phyloP scores from a whole-genome alignment of 139 green algal genomes.

The Picochlorum costavermella region DNA sequence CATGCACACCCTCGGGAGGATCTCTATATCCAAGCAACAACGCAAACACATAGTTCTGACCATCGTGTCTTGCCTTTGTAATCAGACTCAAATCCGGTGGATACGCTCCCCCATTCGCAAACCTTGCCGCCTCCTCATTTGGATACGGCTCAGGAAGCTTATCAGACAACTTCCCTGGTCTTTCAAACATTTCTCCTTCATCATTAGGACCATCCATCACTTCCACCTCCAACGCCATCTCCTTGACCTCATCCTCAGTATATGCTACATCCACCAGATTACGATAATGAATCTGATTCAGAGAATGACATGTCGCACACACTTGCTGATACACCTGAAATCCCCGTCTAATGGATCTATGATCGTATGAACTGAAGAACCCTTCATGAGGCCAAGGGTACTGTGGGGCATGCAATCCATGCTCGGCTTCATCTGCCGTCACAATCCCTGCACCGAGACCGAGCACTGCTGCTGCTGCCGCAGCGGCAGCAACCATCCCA shows the following conservation, averaged over 20 bases:
- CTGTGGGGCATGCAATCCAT: constrained; percentile 75
- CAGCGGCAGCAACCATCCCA: constrained; percentile 2
- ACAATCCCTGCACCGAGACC: constrained; percentile 27
- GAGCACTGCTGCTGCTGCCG: constrained; percentile 14
- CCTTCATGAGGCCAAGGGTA: constrained; percentile 92
- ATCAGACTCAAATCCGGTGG: constrained; percentile 96
- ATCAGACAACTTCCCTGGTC: constrained; percentile 84
- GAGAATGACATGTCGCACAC: constrained; percentile 92
- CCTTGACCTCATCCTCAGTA: constrained; percentile 97
- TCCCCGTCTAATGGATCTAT: constrained; percentile 84
- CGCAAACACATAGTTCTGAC: constrained; percentile 96
- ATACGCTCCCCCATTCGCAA: constrained; percentile 97
- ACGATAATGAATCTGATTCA: constrained; percentile 89
- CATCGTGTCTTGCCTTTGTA: constrained; percentile 91
- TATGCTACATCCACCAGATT: constrained; percentile 93
- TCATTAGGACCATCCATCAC: constrained; percentile 93
- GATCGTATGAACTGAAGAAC: constrained; percentile 87
- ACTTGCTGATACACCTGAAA: constrained; percentile 82
- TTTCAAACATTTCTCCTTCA: constrained; percentile 93
- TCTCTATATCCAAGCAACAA: constrained; percentile 96
- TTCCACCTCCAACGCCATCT: constrained; percentile 82
- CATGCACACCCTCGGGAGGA: constrained; percentile 83
- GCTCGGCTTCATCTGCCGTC: constrained; percentile 75
- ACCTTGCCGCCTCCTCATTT: constrained; percentile 87
- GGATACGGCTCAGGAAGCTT: constrained; percentile 80